Evolutionary conservation across 441 rosid species (phyloP).

Genomic region (Bocquillonia castaneifolia): DNA sequence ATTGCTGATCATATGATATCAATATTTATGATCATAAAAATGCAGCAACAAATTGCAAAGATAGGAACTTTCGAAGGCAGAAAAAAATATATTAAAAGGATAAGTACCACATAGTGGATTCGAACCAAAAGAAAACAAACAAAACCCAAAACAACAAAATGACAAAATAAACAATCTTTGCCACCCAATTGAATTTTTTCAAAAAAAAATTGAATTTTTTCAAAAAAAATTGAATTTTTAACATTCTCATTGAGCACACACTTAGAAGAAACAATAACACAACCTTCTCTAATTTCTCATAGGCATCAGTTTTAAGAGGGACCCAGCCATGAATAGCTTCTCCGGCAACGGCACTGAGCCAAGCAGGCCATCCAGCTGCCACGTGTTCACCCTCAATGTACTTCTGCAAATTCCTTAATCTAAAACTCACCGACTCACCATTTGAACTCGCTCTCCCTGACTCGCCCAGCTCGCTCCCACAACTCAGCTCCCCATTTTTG

Average conservation of each 20-base stretch:
- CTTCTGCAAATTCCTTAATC: constrained; percentile 65
- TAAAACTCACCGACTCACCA: constrained; percentile 67
- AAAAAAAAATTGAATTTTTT: too few relatives aligned
- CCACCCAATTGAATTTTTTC: background rate
- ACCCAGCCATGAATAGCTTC: constrained; percentile 96
- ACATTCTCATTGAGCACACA: background rate
- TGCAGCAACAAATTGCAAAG: background rate
- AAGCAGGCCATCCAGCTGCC: constrained; percentile 98
- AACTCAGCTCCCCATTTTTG: constrained; percentile 31
- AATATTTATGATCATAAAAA: background rate
- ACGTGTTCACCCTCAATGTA: constrained; percentile 83
- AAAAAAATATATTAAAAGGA: too few relatives aligned
- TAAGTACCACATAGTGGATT: too few relatives aligned
- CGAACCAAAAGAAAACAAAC: background rate
- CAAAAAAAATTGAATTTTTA: background rate
- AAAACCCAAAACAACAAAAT: constrained; percentile 10
- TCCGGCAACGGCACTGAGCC: constrained; percentile 89
- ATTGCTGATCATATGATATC: background rate
- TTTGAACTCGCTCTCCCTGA: constrained; percentile 65
- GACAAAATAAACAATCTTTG: constrained; percentile 10
- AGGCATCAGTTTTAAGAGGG: constrained; percentile 75
- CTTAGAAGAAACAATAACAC: background rate
- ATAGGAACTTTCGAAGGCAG: too few relatives aligned
- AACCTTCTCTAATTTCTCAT: constrained; percentile 90
- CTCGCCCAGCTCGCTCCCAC: constrained; percentile 58